Base-by-base conservation (phyloP, 805 yeast genomes). In the Ascoidea rubescens region DNA sequence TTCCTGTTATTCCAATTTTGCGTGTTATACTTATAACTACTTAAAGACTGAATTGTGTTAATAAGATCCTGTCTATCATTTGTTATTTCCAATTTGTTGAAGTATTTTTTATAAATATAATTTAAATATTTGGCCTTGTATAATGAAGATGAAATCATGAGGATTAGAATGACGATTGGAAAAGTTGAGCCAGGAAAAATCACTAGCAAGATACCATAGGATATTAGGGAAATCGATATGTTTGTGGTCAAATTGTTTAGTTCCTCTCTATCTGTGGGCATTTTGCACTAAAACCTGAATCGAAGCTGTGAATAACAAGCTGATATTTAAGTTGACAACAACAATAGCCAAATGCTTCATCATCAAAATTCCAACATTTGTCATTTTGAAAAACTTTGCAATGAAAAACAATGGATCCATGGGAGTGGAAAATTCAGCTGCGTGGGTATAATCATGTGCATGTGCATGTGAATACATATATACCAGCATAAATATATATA, bases 21-120 rank as follows among this genome's bases (percentile, higher is more conserved):
- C 5, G 74, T 66, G 47, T 71, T 67, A 1, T 53, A 45, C 2
- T 68, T 57, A 56, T 80, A 80, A 6, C 65, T 60, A 44, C 72
- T 66, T n/a, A 80, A 62, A 10, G 80, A 73, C n/a, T 62, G 60
- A 5, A 80, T 60, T 0, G 84, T 73, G 31, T 58, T 60, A 1
- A 69, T 56, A 10, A 72, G 31, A 2, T 62, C 64, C 31, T 54
- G 57, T 42, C 69, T 59, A 2, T 62, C 58, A 4, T 46, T 43
- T 2, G 48, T 54, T 48, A 62, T 62, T 45, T 7, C 7, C 7
- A 14, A 16, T 2, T 7, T 45, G 3, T 45, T 10, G 8, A 14
- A 16, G 8, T 10, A 14, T 45, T 45, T 45, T 45, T 45, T 45
- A 14, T 10, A n/a, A 16, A 16, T 45, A 14, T 16, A 37, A 30